Percentiles rank a stretch among this genome's conserved stretches.
These are phyloP conservation scores for Stagonosporopsis vannaccii DNA, from an alignment of 2,329 filamentous ascomycete genomes.

Conservation along the genomic window DNA sequence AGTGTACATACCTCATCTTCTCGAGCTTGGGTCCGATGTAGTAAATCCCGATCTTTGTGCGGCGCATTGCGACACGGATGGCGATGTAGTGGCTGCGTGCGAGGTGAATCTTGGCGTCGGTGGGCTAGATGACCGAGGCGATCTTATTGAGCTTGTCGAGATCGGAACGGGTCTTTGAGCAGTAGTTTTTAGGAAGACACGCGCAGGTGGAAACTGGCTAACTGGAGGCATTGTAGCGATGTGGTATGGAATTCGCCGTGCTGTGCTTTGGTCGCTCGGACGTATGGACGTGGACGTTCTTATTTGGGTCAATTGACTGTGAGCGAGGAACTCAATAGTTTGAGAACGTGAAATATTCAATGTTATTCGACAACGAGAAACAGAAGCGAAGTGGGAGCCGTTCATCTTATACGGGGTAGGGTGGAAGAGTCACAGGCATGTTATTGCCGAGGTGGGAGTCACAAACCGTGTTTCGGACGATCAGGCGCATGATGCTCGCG, in stretches of 20 bases:
- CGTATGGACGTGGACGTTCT: not conserved
- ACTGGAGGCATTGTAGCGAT: conserved; percentile 34
- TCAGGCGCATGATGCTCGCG: conserved; percentile 23
- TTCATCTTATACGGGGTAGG: conserved; percentile 8
- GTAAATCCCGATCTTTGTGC: conserved; percentile 2
- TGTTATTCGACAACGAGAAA: not conserved
- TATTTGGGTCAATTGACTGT: not conserved
- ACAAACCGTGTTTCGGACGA: conserved; percentile 20
- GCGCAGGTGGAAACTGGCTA: conserved; percentile 39
- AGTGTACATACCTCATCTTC: conserved; percentile 6
- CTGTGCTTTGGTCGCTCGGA: not conserved
- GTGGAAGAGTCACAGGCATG: conserved; percentile 16
- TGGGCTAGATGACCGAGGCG: conserved; percentile 10
- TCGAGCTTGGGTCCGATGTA: conserved; percentile 1
- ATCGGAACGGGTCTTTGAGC: conserved; percentile 8
- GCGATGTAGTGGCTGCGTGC: conserved; percentile 8
- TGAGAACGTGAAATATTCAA: not conserved
- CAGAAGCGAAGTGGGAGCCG: conserved; percentile 1
- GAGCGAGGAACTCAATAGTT: not conserved
- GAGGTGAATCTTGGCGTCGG: conserved; percentile 17
- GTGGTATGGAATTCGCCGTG: not conserved
- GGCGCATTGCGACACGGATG: conserved; percentile 7
- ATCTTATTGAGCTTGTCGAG: conserved; percentile 13
- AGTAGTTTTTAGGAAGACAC: conserved; percentile 35
- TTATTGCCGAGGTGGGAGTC: conserved; percentile 14